Percentiles rank a stretch among this genome's conserved stretches.
phyloP scores from a whole-genome alignment of 768 basidiomycete species.

The Russula olivacea region DNA sequence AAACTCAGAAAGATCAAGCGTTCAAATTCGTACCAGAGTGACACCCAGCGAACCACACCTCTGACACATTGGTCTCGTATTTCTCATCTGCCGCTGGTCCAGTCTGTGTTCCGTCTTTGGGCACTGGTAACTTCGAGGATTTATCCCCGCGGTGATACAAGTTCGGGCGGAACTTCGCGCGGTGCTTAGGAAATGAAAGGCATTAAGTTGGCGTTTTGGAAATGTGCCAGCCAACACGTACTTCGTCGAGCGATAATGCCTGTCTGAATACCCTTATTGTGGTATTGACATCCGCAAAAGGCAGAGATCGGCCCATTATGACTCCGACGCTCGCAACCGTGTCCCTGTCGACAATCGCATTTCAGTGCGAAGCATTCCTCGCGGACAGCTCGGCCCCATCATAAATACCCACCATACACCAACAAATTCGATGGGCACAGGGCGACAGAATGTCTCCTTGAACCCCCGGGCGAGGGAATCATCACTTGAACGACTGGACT shows the following conservation, averaged over 20 bases:
- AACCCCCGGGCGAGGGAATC: slow-evolving; percentile 53
- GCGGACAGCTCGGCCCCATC: background rate
- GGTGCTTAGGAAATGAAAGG: slow-evolving; percentile 35
- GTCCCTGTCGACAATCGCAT: slow-evolving; percentile 43
- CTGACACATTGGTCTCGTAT: slow-evolving; percentile 12
- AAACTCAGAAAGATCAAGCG: background rate
- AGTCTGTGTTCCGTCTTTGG: background rate
- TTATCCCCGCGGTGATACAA: slow-evolving; percentile 44
- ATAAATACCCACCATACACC: slow-evolving; percentile 58
- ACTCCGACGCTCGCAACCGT: slow-evolving; percentile 75
- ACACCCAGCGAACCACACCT: slow-evolving; percentile 25
- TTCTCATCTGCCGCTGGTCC: background rate
- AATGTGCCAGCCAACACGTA: background rate
- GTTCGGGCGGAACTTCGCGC: slow-evolving; percentile 61
- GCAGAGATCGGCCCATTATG: slow-evolving; percentile 51
- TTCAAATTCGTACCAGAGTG: slow-evolving; percentile 15
- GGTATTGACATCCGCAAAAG: slow-evolving; percentile 59
- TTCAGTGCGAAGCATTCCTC: background rate
- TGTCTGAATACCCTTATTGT: slow-evolving; percentile 70
- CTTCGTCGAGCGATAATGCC: slow-evolving; percentile 69
- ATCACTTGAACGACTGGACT: slow-evolving; percentile 42
- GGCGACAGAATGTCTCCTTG: slow-evolving; percentile 62
- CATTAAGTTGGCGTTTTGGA: background rate
- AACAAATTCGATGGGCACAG: slow-evolving; percentile 70
- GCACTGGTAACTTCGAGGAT: background rate